A percentile compares a stretch with the other conserved stretches of the same genome.
These are phyloP conservation scores for Backusella liffmaniae DNA, from an alignment of 192 early-diverging fungal genomes.

Conservation along the genomic window DNA sequence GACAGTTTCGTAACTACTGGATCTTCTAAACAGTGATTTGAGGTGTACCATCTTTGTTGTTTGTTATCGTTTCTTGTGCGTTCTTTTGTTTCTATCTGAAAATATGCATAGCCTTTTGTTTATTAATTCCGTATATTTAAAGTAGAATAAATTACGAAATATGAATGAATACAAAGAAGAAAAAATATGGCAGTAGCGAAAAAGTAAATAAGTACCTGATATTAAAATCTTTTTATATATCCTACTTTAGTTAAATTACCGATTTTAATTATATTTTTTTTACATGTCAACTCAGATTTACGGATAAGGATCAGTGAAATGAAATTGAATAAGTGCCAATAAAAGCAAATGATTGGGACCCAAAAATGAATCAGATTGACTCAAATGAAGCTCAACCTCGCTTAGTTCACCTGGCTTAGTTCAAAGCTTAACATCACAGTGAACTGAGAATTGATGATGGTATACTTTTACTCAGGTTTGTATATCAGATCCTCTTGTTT, in stretches of 20 bases:
- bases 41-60: neutral
- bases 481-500: too few species aligned
- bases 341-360: too few species aligned
- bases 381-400: too few species aligned
- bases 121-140: neutral
- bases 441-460: too few species aligned
- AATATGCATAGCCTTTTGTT: neutral
- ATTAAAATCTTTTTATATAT: neutral
- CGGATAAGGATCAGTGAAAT: too few species aligned
- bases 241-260: neutral
- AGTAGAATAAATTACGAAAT: neutral
- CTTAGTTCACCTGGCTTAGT: too few species aligned
- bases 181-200: neutral
- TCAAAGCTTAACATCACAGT: too few species aligned
- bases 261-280: neutral
- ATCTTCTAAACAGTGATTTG: neutral
- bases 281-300: neutral
- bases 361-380: too few species aligned
- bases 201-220: neutral
- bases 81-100: neutral
- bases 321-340: too few species aligned
- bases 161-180: neutral
- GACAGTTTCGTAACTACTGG: neutral
- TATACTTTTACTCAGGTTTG: too few species aligned
- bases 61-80: neutral